Evolutionary conservation across 768 basidiomycete genomes (phyloP), one percentile per base, ranked within the genome.

Genomic region (Boletus eberwhitei): DNA sequence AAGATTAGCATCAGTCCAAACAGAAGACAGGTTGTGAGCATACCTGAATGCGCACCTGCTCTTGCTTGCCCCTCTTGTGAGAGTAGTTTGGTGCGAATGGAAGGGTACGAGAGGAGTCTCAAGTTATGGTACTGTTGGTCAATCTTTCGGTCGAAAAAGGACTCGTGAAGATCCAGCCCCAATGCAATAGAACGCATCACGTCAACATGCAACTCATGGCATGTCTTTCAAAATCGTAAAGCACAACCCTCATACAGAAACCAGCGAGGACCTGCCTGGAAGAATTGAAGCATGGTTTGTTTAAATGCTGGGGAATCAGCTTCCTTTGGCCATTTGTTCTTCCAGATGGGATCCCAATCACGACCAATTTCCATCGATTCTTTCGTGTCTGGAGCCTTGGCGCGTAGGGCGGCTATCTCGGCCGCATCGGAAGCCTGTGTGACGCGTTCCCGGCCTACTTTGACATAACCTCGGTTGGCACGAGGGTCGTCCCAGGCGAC

Each of bases 331-430:
- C 93, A 94, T 59, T 79, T 78, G 67, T 95, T 95, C 66, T 80
- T 83, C 85, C 86, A 90, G 37, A 72, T 77, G 16, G 79, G 74
- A 59, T 89, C 90, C 83, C 87, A 88, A 54, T 95, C 90, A 24
- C 87, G 79, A 31, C 93, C 91, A 42, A 95, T 93, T 69, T 95
- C 92, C 85, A 94, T 91, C 8, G 83, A 77, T 69, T 94, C 91
- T 70, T 92, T 91, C 72, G 73, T 83, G 65, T 92, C 91, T 0
- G 92, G 91, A 0, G 91, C 84, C 55, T 82, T 84, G 54, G 73
- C 75, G n/a, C 92, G 84, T 21, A 93, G 73, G 41, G 77, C 69
- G 42, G 84, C 86, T 60, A 94, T 93, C 72, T 91, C 90, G 17
- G 76, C 70, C 11, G 83, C 77, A 69, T 90, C 82, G 32, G 78